Evolutionary conservation across 768 basidiomycete genomes (phyloP).

Genomic region (Mrakia gelida): DNA sequence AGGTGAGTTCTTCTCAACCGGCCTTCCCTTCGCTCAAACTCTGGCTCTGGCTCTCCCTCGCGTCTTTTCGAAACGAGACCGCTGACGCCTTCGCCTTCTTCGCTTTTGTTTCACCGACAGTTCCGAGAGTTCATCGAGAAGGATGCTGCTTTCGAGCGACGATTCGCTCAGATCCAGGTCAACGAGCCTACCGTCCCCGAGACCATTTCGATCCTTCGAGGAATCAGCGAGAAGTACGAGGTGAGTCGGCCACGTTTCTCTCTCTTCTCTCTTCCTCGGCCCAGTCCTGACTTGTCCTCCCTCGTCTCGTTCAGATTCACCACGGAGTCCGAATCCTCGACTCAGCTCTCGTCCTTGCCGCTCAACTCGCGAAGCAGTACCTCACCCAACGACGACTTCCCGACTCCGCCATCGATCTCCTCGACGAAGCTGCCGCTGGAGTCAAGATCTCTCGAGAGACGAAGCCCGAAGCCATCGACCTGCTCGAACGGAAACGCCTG

Average conservation of each 20-base stretch:
- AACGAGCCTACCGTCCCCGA: slow-evolving; percentile 86
- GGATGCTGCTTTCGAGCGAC: slow-evolving; percentile 75
- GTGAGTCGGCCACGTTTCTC: slow-evolving; percentile 46
- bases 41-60: no score
- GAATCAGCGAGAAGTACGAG: slow-evolving; percentile 89
- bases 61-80: background rate
- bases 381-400: slow-evolving; percentile 74
- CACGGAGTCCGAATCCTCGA: slow-evolving; percentile 80
- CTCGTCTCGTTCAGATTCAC: slow-evolving; percentile 33
- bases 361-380: slow-evolving; percentile 88
- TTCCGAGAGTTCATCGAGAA: slow-evolving; percentile 70
- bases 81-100: background rate
- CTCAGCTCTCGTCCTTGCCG: slow-evolving; percentile 79
- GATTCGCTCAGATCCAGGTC: slow-evolving; percentile 88
- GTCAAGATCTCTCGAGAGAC: slow-evolving; percentile 86
- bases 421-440: slow-evolving; percentile 86
- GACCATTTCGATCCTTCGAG: slow-evolving; percentile 87
- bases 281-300: no score
- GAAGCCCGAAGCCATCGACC: slow-evolving; percentile 87
- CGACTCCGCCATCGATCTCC: slow-evolving; percentile 82
- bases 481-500: slow-evolving; percentile 77
- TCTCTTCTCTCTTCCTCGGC: background rate
- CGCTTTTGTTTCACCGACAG: background rate
- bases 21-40: background rate
- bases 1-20: slow-evolving; percentile 50